Percentiles rank a stretch among this genome's conserved stretches.
These are phyloP conservation scores for Scopulariopsis brevicaulis DNA, from an alignment of 2,329 filamentous ascomycete genomes.

Conservation along the genomic window DNA sequence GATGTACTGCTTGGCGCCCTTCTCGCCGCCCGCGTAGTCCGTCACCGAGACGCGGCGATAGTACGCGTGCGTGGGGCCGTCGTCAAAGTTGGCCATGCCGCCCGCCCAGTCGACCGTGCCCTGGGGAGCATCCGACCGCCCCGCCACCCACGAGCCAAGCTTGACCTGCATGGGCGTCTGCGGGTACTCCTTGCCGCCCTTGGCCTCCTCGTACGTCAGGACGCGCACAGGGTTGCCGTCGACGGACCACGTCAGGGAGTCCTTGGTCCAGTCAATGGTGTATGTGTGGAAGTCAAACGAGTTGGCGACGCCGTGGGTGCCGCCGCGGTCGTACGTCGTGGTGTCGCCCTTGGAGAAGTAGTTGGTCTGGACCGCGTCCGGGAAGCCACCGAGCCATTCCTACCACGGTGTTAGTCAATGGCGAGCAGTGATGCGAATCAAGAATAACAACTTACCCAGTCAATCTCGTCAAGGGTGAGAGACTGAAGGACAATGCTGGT, in stretches of 20 bases:
- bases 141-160: conserved; percentile 57
- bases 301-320: conserved; percentile 38
- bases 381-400: conserved; percentile 53
- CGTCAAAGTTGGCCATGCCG: conserved; percentile 35
- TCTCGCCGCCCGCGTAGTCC: conserved; percentile 29
- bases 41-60: conserved; percentile 31
- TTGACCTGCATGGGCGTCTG: conserved; percentile 65
- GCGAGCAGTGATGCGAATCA: not conserved
- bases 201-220: conserved; percentile 46
- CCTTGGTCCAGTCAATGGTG: conserved; percentile 55
- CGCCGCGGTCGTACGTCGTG: conserved; percentile 51
- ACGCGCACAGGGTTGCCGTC: conserved; percentile 51
- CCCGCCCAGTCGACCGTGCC: conserved; percentile 66
- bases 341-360: conserved; percentile 70
- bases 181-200: conserved; percentile 48
- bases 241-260: conserved; percentile 52
- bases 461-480: conserved; percentile 82
- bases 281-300: conserved; percentile 53
- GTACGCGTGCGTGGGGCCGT: conserved; percentile 29
- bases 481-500: conserved; percentile 86
- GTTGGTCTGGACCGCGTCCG: conserved; percentile 71
- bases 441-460: conserved; percentile 45
- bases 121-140: conserved; percentile 42
- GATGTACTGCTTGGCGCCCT: conserved; percentile 26
- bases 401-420: not conserved